Conservation (phyloP, 371 early-diverging fungal genomes). For the Mucor irregularis region DNA sequence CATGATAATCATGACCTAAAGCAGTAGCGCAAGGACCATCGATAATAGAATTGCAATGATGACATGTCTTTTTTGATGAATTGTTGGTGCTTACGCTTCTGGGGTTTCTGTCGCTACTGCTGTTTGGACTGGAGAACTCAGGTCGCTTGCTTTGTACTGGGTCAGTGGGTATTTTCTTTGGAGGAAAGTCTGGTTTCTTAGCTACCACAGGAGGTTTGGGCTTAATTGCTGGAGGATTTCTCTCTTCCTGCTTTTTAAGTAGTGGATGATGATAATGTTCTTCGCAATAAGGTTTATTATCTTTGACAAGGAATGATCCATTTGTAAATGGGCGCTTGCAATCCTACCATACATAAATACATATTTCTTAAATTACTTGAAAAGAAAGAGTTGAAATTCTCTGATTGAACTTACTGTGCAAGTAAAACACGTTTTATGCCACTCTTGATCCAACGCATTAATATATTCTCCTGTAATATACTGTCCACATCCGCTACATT, state of each 20-base stretch:
- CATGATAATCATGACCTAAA: constrained; percentile 54
- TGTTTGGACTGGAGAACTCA: neutral
- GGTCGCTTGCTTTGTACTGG: neutral
- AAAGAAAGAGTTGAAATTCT: too few relatives aligned
- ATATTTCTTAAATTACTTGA: too few relatives aligned
- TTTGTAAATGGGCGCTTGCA: constrained; percentile 55
- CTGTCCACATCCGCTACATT: constrained; percentile 21
- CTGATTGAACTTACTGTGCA: constrained; percentile 43
- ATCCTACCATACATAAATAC: constrained; percentile 16
- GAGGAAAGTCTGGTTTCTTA: neutral
- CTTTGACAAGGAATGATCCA: constrained; percentile 49
- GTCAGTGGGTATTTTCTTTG: neutral
- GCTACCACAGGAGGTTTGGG: constrained; percentile 4
- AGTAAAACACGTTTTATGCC: constrained; percentile 72
- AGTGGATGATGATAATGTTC: constrained; percentile 50
- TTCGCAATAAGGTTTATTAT: constrained; percentile 67
- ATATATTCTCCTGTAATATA: constrained; percentile 61
- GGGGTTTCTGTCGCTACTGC: neutral
- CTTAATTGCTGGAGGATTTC: constrained; percentile 1
- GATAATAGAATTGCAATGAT: constrained; percentile 35
- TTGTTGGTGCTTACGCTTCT: neutral
- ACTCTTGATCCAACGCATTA: constrained; percentile 60
- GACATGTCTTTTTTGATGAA: constrained; percentile 26
- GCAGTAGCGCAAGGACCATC: constrained; percentile 54
- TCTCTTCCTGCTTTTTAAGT: neutral